These are phyloP conservation scores for Phialophora chinensis DNA, from an alignment of 2,329 filamentous ascomycete species.

Conservation along the genomic window DNA sequence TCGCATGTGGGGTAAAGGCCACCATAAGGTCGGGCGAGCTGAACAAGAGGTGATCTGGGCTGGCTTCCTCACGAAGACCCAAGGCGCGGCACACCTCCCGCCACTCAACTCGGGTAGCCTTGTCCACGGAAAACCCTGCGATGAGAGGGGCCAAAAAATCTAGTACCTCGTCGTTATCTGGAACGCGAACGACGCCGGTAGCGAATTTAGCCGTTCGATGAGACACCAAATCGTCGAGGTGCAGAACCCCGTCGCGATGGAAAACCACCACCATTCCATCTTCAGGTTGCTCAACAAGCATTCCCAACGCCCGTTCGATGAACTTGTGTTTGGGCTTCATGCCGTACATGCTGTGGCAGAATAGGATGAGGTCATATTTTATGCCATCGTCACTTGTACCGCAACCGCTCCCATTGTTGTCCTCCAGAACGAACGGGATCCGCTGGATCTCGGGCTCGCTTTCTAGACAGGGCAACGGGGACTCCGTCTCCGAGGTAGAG, in stretches of 20 bases:
- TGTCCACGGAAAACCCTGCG: conserved; percentile 52
- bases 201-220: conserved; percentile 57
- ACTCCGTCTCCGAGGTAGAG: conserved; percentile 39
- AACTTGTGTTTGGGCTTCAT: conserved; percentile 57
- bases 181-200: conserved; percentile 51
- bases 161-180: conserved; percentile 54
- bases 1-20: conserved; percentile 57
- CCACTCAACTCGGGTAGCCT: conserved; percentile 52
- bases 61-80: conserved; percentile 48
- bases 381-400: conserved; percentile 38
- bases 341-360: conserved; percentile 70
- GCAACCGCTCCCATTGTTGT: conserved; percentile 36
- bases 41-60: conserved; percentile 55
- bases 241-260: conserved; percentile 57
- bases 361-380: conserved; percentile 63
- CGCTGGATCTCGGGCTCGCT: conserved; percentile 48
- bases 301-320: conserved; percentile 55
- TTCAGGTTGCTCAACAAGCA: conserved; percentile 52
- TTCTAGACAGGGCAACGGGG: conserved; percentile 52
- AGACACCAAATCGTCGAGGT: conserved; percentile 57
- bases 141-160: conserved; percentile 62
- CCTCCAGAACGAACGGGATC: conserved; percentile 49
- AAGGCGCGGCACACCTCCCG: conserved; percentile 59
- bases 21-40: conserved; percentile 58
- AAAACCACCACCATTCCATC: conserved; percentile 58